A percentile compares a stretch with the other conserved stretches of the same genome.
Evolutionary conservation across 768 basidiomycete genomes (phyloP).

Genomic region (Tricholoma saponaceum): DNA sequence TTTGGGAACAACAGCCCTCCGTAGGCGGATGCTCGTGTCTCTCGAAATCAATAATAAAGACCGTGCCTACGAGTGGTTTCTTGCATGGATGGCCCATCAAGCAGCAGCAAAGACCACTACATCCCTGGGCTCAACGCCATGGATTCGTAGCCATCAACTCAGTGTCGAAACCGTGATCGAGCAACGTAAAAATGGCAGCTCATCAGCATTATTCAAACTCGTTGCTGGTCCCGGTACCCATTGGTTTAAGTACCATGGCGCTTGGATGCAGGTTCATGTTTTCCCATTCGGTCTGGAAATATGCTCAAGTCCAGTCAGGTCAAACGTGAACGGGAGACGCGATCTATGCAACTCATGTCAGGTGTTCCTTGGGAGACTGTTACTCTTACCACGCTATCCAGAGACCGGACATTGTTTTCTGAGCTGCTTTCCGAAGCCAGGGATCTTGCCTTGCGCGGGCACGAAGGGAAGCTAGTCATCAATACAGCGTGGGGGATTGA

Average conservation of each 20-base stretch:
- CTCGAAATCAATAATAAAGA: slow-evolving; percentile 97
- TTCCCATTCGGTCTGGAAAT: not conserved
- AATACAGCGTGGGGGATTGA: slow-evolving; percentile 96
- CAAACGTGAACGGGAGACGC: slow-evolving; percentile 90
- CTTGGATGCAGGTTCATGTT: slow-evolving; percentile 87
- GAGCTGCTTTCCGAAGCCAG: slow-evolving; percentile 83
- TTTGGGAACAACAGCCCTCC: slow-evolving; percentile 70
- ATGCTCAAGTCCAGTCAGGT: slow-evolving; percentile 47
- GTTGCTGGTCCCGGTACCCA: slow-evolving; percentile 95
- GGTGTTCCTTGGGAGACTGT: slow-evolving; percentile 98
- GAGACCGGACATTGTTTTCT: slow-evolving; percentile 80
- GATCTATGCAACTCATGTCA: slow-evolving; percentile 86
- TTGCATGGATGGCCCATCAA: slow-evolving; percentile 90
- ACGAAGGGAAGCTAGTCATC: slow-evolving; percentile 93
- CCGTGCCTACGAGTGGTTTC: slow-evolving; percentile 93
- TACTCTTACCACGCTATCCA: slow-evolving; percentile 86
- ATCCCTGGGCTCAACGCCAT: slow-evolving; percentile 28
- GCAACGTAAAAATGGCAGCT: slow-evolving; percentile 86
- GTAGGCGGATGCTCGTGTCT: slow-evolving; percentile 87
- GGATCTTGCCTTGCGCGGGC: slow-evolving; percentile 76
- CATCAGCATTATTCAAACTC: slow-evolving; percentile 85
- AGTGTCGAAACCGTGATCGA: slow-evolving; percentile 92
- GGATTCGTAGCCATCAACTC: slow-evolving; percentile 83
- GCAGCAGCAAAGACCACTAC: slow-evolving; percentile 28
- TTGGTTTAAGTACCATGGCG: slow-evolving; percentile 83